These are phyloP conservation scores for Globisporangium carolinianum DNA, from an alignment of 352 stramenopile genomes.

Conservation along the genomic window DNA sequence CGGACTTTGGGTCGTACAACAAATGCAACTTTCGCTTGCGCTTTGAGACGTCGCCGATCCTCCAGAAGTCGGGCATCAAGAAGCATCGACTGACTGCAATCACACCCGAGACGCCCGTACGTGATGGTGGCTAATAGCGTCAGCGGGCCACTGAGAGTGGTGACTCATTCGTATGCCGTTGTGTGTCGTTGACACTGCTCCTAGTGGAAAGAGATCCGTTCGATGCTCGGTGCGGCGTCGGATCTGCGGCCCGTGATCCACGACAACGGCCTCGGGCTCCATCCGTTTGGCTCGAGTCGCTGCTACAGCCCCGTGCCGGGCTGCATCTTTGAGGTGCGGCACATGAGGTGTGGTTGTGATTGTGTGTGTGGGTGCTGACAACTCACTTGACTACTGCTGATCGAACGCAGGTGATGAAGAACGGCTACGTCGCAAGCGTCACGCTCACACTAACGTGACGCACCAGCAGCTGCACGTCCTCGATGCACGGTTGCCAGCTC, in stretches of 20 bases:
- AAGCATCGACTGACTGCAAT: constrained; percentile 42
- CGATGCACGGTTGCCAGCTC: no score
- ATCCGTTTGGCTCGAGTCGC: constrained; percentile 73
- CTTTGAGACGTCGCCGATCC: constrained; percentile 33
- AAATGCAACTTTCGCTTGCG: constrained; percentile 81
- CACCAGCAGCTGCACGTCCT: no score
- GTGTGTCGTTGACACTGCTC: background rate
- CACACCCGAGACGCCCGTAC: constrained; percentile 61
- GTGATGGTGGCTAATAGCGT: background rate
- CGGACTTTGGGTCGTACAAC: constrained; percentile 75
- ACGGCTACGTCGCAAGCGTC: constrained; percentile 65
- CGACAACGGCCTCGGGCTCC: constrained; percentile 64
- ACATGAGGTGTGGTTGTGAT: background rate
- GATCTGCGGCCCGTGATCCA: constrained; percentile 69
- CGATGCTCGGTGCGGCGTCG: constrained; percentile 33
- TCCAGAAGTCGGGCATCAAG: constrained; percentile 38
- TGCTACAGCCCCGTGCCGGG: constrained; percentile 69
- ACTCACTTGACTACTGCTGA: background rate
- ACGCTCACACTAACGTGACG: constrained; percentile 27
- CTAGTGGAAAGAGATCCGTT: constrained; percentile 67
- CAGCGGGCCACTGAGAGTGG: no score
- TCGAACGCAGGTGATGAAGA: constrained; percentile 53
- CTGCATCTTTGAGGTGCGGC: constrained; percentile 59
- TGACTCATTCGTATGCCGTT: no score
- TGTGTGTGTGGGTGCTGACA: background rate